These are phyloP conservation scores for Candida stauntonica DNA, from an alignment of 805 yeast species.

Conservation along the genomic window DNA sequence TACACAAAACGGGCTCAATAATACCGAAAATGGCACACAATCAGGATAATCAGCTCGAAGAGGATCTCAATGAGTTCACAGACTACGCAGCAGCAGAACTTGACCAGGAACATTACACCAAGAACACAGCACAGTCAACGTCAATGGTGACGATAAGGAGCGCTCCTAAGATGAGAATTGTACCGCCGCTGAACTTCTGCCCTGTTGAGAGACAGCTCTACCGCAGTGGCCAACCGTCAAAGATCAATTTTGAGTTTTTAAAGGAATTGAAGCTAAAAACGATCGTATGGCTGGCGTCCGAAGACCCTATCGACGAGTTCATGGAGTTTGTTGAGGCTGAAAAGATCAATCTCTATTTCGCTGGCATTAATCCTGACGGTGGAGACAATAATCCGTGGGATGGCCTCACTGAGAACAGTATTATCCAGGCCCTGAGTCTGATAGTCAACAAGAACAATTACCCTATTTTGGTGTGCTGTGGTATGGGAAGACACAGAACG, in stretches of 20 bases:
- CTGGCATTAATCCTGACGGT: constrained; percentile 76
- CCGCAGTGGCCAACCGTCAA: constrained; percentile 91
- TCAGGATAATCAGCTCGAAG: constrained; percentile 6
- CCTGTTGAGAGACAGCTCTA: constrained; percentile 88
- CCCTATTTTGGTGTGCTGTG: constrained; percentile 90
- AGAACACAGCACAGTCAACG: constrained; percentile 6
- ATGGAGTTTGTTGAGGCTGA: constrained; percentile 74
- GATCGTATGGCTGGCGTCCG: constrained; percentile 91
- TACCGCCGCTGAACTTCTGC: constrained; percentile 93
- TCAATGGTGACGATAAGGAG: constrained; percentile 8
- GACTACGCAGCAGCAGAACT: constrained; percentile 14
- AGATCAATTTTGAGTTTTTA: constrained; percentile 85
- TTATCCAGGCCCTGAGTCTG: constrained; percentile 71
- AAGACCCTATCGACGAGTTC: constrained; percentile 89
- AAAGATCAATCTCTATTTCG: constrained; percentile 73
- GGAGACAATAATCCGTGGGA: constrained; percentile 92
- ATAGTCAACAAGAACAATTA: constrained; percentile 70
- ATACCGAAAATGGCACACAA: constrained; percentile 4
- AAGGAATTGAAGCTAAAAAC: constrained; percentile 69
- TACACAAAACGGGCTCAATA: too few species aligned
- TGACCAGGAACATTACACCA: constrained; percentile 12
- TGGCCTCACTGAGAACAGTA: constrained; percentile 78
- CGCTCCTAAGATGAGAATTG: constrained; percentile 57
- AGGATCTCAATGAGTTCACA: constrained; percentile 7
- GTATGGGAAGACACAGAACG: constrained; percentile 97